phyloP scores from a whole-genome alignment of 768 basidiomycete species.

The Termitomyces sp. region DNA sequence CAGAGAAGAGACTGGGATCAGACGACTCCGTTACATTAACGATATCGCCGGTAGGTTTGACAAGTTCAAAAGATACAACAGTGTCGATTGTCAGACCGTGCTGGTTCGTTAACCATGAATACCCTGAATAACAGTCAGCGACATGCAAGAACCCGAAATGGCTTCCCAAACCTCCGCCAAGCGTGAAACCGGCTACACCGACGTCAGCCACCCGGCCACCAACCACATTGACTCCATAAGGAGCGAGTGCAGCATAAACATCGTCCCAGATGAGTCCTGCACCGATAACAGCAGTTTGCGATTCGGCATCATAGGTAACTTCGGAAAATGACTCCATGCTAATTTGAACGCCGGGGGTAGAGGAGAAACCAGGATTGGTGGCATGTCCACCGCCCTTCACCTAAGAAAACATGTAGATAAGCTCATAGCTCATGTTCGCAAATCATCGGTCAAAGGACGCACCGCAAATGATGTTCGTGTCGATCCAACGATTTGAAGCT shows the following conservation, averaged over 20 bases:
- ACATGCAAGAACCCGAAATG: conserved; percentile 24
- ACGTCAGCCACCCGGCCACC: conserved; percentile 55
- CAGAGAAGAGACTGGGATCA: conserved; percentile 35
- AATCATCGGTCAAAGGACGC: conserved; percentile 2
- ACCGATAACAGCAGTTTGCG: conserved; percentile 36
- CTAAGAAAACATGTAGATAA: conserved; percentile 19
- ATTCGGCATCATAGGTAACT: conserved; percentile 32
- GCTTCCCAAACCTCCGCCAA: conserved; percentile 49
- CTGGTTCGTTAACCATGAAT: conserved; percentile 61
- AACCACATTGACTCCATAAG: conserved; percentile 45
- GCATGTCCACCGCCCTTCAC: conserved; percentile 60
- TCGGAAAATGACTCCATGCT: conserved; percentile 43
- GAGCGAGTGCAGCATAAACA: conserved; percentile 46
- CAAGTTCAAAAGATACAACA: conserved; percentile 49
- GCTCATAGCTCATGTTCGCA: not conserved
- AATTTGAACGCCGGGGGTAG: conserved; percentile 55
- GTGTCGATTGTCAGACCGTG: conserved; percentile 53
- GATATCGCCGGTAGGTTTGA: conserved; percentile 46
- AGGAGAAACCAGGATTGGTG: conserved; percentile 50
- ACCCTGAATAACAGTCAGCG: conserved; percentile 33
- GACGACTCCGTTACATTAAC: conserved; percentile 26
- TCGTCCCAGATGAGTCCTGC: conserved; percentile 61
- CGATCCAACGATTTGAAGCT: conserved; percentile 43
- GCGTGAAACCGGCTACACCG: conserved; percentile 51
- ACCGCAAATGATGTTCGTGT: conserved; percentile 52